These are phyloP conservation scores for Thraustochytrium striatum DNA, from an alignment of 352 stramenopile genomes.

Conservation along the genomic window DNA sequence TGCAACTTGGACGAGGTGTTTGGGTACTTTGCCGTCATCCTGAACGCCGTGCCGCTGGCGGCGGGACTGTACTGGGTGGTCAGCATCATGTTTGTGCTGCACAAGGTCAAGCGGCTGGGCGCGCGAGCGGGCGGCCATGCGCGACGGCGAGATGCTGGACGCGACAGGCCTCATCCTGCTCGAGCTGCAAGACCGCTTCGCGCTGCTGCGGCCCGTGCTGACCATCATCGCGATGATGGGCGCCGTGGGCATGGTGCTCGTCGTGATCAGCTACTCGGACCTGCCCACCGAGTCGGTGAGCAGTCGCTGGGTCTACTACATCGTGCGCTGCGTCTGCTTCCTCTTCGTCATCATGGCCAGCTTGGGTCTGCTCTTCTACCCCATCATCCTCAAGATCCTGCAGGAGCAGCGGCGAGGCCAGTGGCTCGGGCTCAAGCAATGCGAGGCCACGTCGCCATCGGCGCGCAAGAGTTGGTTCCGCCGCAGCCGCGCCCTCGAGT, in stretches of 20 bases:
- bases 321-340: background rate
- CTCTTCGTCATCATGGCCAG: background rate
- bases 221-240: background rate
- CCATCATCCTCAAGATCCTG: background rate
- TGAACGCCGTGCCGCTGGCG: conserved; percentile 7
- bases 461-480: too few species aligned
- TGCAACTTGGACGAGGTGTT: conserved; percentile 8
- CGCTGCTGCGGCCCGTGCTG: background rate
- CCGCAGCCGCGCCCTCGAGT: too few species aligned
- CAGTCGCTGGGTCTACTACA: conserved; percentile 7
- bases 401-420: too few species aligned
- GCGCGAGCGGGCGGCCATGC: background rate
- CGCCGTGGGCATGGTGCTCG: conserved; percentile 16
- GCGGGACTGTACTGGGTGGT: background rate
- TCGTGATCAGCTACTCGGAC: conserved; percentile 20
- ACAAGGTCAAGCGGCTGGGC: too few species aligned
- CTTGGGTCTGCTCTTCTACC: conserved; percentile 1
- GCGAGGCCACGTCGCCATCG: too few species aligned
- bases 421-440: too few species aligned
- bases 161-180: background rate
- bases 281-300: background rate
- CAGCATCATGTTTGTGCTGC: too few species aligned
- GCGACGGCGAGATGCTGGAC: background rate
- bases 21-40: conserved; percentile 1
- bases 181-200: background rate